Percentiles rank a stretch among this genome's conserved stretches.
Conservation (phyloP, 306 rosid genomes). For the Oemleria cerasiformis region DNA sequence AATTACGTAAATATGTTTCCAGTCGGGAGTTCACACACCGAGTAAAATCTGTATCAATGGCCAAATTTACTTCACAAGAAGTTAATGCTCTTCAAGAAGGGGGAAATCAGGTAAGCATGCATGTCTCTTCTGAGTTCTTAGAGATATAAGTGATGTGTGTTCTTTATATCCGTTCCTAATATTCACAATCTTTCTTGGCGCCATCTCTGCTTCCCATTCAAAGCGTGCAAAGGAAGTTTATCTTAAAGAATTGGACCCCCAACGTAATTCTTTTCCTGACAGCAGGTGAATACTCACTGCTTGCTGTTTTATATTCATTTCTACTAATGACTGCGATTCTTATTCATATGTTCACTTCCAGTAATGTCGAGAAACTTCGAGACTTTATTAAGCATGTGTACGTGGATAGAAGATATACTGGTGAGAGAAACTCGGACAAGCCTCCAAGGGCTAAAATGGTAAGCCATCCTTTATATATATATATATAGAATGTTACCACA, state of each 20-base stretch:
- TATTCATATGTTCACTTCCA: constrained; percentile 49
- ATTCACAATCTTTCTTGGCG: constrained; percentile 23
- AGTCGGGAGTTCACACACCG: constrained; percentile 97
- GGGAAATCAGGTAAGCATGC: constrained; percentile 75
- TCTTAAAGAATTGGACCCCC: constrained; percentile 90
- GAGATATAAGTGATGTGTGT: constrained; percentile 6
- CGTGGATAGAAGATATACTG: constrained; percentile 80
- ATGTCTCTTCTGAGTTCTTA: constrained; percentile 14
- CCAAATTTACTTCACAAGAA: constrained; percentile 94
- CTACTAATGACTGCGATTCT: constrained; percentile 26
- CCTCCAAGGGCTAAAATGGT: constrained; percentile 66
- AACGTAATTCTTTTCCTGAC: constrained; percentile 75
- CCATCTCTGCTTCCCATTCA: constrained; percentile 30
- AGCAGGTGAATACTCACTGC: constrained; percentile 50
- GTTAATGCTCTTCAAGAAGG: constrained; percentile 92
- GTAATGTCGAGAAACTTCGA: constrained; percentile 85
- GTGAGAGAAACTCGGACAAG: constrained; percentile 64
- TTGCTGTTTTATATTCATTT: constrained; percentile 2
- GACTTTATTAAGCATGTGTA: constrained; percentile 93
- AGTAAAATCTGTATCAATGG: constrained; percentile 93
- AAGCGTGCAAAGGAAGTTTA: constrained; percentile 84
- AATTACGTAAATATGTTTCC: constrained; percentile 33
- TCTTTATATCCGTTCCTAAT: constrained; percentile 18
- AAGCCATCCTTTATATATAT: constrained; percentile 20
- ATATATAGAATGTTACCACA: not conserved